Base-by-base conservation (phyloP, 345 rosid genomes). In the Hypericum perforatum region DNA sequence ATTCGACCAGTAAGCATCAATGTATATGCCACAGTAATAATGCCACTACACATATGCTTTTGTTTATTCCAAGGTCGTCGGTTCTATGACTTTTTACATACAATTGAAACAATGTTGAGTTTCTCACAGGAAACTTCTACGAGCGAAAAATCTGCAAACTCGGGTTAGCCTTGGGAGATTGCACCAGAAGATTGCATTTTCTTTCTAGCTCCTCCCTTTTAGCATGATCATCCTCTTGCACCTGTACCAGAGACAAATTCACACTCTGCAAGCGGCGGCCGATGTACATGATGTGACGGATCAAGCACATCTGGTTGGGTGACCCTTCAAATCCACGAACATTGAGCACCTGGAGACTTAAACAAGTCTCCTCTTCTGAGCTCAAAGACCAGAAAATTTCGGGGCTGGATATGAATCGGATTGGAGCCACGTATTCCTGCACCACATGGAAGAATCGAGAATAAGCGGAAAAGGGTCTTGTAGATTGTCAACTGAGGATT, bases 291-390 rank as follows among this genome's bases (percentile, higher is more conserved):
- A 78, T n/a, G 50, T 67, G 65, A 4, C 45, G 32, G 8, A 78
- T n/a, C 39, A 78, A 13, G 29, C 16, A 9, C 9, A 63, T 0
- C 38, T 67, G 72, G 8, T 38, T 61, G 5, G 8, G 2, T 0
- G 14, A 39, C 37, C 74, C 74, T 10, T 29, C 15, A 13, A 72
- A 78, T 0, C 72, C 70, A 37, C 56, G 67, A 6, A 70, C 57
- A 49, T 66, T n/a, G 10, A 78, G 76, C 36, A 60, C 68, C 60
- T 48, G 75, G 8, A 78, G 69, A 3, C 57, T 63, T 46, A 75
- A 8, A 57, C 84, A 75, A n/a, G 16, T 45, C 52, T 54, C 56
- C 0, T 15, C 43, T 0, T 47, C 15, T 0, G 47, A 0, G 16
- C 53, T 15, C 9, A 14, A 10, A 1, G 8, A 11, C 71, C 71